phyloP scores from a whole-genome alignment of 257 asterid species.

The Nicotiana otophora region DNA sequence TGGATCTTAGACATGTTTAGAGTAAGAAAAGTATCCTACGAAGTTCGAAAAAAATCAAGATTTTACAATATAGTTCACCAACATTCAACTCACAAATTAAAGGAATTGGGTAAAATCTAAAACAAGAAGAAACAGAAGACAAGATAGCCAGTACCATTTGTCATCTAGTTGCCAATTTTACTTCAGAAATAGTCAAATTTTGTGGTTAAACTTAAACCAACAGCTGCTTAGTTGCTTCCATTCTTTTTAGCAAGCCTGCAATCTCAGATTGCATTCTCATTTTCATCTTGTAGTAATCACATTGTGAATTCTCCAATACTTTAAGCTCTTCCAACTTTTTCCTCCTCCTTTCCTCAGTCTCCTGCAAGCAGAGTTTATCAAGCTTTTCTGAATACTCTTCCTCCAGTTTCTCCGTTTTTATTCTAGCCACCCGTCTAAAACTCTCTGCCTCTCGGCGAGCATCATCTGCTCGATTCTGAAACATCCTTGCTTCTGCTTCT shows the following conservation, averaged over 20 bases:
- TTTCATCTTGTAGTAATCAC: constrained; percentile 82
- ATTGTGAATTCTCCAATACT: constrained; percentile 60
- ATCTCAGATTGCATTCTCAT: constrained; percentile 82
- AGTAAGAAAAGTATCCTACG: neutral
- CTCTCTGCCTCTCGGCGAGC: constrained; percentile 68
- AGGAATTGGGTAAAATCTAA: neutral
- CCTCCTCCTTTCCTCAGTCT: constrained; percentile 67
- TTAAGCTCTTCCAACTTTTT: constrained; percentile 70
- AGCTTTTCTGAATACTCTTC: constrained; percentile 59
- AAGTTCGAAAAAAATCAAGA: too few relatives aligned
- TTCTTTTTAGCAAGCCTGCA: constrained; percentile 80
- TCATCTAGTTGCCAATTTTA: constrained; percentile 3
- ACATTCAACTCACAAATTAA: neutral
- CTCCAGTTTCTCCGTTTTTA: constrained; percentile 55
- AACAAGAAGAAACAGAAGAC: neutral
- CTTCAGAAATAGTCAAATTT: neutral
- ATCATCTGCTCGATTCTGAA: constrained; percentile 70
- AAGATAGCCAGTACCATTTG: neutral
- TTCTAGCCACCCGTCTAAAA: constrained; percentile 46
- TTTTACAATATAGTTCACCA: neutral
- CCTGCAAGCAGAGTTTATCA: constrained; percentile 46
- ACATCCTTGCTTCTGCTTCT: constrained; percentile 91
- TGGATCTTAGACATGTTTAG: too few relatives aligned
- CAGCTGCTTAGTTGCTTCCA: constrained; percentile 83
- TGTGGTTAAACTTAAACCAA: constrained; percentile 29